Evolutionary conservation across 495 filamentous ascomycete species (phyloP), one percentile per base, ranked within the genome.

Genomic region (Annulohypoxylon moriforme): DNA sequence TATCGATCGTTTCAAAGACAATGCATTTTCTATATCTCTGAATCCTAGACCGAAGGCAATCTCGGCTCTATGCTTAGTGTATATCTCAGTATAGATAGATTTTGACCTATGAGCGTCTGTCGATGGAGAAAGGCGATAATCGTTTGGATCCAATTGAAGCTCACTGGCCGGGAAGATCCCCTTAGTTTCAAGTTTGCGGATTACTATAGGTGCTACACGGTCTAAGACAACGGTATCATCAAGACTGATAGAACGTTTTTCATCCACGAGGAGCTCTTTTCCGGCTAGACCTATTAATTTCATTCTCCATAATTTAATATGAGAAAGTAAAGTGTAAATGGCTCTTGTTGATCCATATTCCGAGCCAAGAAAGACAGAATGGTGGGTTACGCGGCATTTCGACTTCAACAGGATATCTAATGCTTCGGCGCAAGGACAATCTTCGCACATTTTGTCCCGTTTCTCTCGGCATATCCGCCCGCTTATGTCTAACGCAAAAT

Each of bases 301-400:
- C 25, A 47, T 25, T 33, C 58, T 38, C 58, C 58, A 46, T 20
- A 20, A n/a, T 31, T 47, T 60, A 20, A 60, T 18, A 46, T 60
- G 58, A 11, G 6, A 18, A 6, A 60, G 40, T 4, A 60, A 60
- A 1, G n/a, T 33, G 58, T 29, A 47, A 18, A 31, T 10, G 14
- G 11, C 38, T 20, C 13, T 25, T 20, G 5, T 25, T 20, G 16
- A 46, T 18, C 0, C 10, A 7, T 38, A n/a, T 14, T 10, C 11
- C 9, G 5, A 46, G 18, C 4, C n/a, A 46, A 4, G 13, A 18
- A 46, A 46, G 16, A 18, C 1, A 4, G 14, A n/a, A 46, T 14
- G 18, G 4, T 46, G 9, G 20, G 24, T 14, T 0, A 52, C 4
- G 14, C 20, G 47, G 11, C 47, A 52, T 20, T 22, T 10, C 0